phyloP scores from a whole-genome alignment of 2,329 filamentous ascomycete genomes.

The Fusarium sp. region DNA sequence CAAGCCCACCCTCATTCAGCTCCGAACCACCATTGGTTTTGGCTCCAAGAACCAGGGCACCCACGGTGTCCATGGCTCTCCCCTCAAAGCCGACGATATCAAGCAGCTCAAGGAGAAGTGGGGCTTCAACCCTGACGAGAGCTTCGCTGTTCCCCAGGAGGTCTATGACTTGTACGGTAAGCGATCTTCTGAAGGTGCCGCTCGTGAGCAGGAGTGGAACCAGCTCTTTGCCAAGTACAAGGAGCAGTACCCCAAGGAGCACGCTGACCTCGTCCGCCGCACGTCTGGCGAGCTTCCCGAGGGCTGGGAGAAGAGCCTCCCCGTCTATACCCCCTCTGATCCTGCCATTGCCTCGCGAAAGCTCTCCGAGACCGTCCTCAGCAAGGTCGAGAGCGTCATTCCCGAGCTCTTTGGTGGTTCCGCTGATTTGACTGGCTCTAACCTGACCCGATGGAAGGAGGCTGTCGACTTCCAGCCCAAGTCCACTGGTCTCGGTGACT shows the following conservation, averaged over 20 bases:
- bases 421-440: conserved; percentile 97
- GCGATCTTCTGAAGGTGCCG: conserved; percentile 85
- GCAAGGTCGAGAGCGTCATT: conserved; percentile 82
- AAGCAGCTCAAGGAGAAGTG: conserved; percentile 94
- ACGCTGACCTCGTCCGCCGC: conserved; percentile 83
- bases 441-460: conserved; percentile 98
- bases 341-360: conserved; percentile 90
- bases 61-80: conserved; percentile 93
- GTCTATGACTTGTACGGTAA: conserved; percentile 93
- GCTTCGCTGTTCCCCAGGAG: conserved; percentile 91
- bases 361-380: conserved; percentile 92
- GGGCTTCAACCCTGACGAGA: conserved; percentile 94
- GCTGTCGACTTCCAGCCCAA: conserved; percentile 98
- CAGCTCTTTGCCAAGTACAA: conserved; percentile 88
- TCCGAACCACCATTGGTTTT: conserved; percentile 96
- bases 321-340: conserved; percentile 88
- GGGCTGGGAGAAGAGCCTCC: conserved; percentile 95
- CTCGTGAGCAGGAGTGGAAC: conserved; percentile 94
- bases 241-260: conserved; percentile 78
- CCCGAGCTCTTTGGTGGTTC: conserved; percentile 96
- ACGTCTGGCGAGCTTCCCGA: conserved; percentile 85
- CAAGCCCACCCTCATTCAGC: conserved; percentile 97
- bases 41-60: conserved; percentile 94
- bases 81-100: conserved; percentile 93
- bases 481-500: conserved; percentile 84